Conservation (phyloP, 2,329 filamentous ascomycete genomes). For the Fusarium tjaetaba region DNA sequence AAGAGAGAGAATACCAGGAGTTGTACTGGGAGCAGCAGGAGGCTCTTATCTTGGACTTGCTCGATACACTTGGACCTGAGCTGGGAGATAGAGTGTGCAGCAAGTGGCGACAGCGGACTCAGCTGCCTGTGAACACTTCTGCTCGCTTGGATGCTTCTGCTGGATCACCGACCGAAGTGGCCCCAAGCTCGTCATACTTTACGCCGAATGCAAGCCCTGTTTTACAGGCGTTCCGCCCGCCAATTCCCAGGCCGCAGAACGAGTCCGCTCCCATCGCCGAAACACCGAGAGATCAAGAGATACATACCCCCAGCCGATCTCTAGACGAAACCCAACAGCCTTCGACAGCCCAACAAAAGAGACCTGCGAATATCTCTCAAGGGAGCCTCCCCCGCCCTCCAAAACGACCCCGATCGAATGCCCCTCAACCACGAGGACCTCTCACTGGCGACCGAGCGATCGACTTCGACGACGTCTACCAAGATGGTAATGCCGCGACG, state of each 20-base stretch:
- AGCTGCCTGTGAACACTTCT: neutral
- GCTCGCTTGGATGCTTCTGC: neutral
- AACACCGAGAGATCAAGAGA: too few species aligned
- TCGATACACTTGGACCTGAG: neutral
- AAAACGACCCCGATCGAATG: neutral
- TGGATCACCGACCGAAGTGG: neutral
- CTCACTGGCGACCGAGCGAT: neutral
- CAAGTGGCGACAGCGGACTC: neutral
- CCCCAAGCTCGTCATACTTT: neutral
- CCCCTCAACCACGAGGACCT: rapidly evolving
- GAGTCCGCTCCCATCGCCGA: neutral
- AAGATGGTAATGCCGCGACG: neutral
- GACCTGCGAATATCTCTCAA: neutral
- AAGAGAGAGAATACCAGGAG: neutral
- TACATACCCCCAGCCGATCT: neutral
- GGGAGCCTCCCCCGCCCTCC: neutral
- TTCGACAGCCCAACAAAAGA: neutral
- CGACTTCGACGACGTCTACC: slow-evolving; percentile 10
- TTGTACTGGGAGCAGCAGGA: neutral
- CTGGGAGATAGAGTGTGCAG: neutral
- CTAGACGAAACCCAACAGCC: neutral
- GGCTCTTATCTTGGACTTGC: neutral
- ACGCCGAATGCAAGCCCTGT: neutral
- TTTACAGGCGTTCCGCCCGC: neutral
- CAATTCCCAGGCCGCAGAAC: neutral